Evolutionary conservation across 2,329 filamentous ascomycete species (phyloP).

Genomic region (Pseudogymnoascus sp.): DNA sequence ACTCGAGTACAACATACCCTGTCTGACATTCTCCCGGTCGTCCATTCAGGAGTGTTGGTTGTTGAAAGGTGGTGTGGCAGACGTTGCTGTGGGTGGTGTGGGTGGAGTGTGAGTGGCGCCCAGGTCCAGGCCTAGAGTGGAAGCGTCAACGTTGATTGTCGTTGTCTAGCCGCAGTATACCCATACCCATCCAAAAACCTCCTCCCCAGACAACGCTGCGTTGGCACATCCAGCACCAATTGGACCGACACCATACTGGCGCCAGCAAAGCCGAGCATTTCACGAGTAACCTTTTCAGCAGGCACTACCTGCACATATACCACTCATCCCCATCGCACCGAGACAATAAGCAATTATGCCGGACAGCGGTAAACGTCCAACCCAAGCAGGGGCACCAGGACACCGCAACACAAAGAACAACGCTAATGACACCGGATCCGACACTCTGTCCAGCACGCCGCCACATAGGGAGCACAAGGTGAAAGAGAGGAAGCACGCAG

Average conservation of each 20-base stretch:
- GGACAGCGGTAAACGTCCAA: background rate
- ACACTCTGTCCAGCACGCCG: slow-evolving; percentile 22
- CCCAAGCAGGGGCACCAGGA: slow-evolving; percentile 3
- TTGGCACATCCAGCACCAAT: slow-evolving; percentile 4
- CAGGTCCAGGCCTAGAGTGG: slow-evolving; percentile 5
- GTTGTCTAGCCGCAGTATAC: background rate
- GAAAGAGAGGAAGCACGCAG: slow-evolving; percentile 24
- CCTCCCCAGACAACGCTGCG: slow-evolving; percentile 4
- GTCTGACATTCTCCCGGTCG: background rate
- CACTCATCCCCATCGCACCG: background rate
- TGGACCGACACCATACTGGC: background rate
- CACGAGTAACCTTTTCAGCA: background rate
- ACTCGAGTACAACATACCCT: background rate
- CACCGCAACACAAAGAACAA: slow-evolving; percentile 1
- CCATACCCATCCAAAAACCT: background rate
- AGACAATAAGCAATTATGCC: slow-evolving; percentile 7
- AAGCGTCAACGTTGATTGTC: background rate
- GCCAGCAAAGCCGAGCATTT: background rate
- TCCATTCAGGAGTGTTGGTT: background rate
- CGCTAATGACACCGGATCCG: slow-evolving; percentile 8
- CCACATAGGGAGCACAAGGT: slow-evolving; percentile 18
- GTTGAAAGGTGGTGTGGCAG: background rate
- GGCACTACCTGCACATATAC: slow-evolving; percentile 5
- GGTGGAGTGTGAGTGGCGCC: background rate
- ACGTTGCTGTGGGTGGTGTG: background rate